These are phyloP conservation scores for Calvatia gigantea DNA, from an alignment of 768 basidiomycete species.

Conservation along the genomic window DNA sequence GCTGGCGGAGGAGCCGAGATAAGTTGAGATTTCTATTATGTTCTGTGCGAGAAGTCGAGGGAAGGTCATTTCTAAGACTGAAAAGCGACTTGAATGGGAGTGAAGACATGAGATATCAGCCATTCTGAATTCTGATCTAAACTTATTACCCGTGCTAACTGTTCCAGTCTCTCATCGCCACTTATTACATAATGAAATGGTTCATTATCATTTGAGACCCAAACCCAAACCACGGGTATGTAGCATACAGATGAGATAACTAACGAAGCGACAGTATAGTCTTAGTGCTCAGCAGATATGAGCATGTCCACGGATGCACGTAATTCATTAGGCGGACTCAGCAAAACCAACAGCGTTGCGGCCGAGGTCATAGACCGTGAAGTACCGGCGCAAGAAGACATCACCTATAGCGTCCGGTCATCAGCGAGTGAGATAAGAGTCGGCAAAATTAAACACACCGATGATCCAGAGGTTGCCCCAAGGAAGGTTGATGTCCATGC, in stretches of 20 bases:
- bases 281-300: background rate
- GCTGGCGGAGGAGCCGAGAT: constrained; percentile 21
- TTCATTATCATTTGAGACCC: background rate
- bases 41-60: constrained; percentile 21
- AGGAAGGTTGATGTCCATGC: constrained; percentile 84
- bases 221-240: background rate
- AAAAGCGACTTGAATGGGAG: constrained; percentile 11
- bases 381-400: constrained; percentile 89
- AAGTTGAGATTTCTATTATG: constrained; percentile 24
- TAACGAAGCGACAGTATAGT: background rate
- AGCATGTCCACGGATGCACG: background rate
- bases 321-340: constrained; percentile 22
- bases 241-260: background rate
- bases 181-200: constrained; percentile 5
- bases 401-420: constrained; percentile 51
- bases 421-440: constrained; percentile 3
- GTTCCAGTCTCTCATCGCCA: background rate
- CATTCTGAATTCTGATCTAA: no score
- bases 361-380: constrained; percentile 84
- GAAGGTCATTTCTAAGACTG: constrained; percentile 10
- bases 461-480: constrained; percentile 86
- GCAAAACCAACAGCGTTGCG: constrained; percentile 85
- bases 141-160: background rate
- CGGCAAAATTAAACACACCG: constrained; percentile 41
- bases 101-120: background rate